These are phyloP conservation scores for Colletotrichum phormii DNA, from an alignment of 2,329 filamentous ascomycete genomes.

Conservation along the genomic window DNA sequence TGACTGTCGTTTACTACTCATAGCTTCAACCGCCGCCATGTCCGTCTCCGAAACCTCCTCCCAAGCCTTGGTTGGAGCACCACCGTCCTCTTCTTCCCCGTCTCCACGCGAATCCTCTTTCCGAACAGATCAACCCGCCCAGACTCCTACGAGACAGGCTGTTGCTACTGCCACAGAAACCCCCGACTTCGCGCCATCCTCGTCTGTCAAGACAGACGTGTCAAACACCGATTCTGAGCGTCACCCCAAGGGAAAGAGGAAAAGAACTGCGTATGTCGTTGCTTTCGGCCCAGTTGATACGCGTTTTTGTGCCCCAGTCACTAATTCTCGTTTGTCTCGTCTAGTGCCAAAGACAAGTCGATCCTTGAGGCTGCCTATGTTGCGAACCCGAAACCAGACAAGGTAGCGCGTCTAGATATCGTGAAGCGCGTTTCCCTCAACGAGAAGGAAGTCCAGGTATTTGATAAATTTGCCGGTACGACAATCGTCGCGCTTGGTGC, in stretches of 20 bases:
- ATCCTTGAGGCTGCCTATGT: constrained; percentile 88
- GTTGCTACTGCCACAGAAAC: not conserved
- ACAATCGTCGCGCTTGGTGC: constrained; percentile 4
- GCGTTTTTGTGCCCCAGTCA: not conserved
- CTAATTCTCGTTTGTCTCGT: constrained; percentile 19
- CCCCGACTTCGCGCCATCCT: not conserved
- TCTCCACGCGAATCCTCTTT: constrained; percentile 16
- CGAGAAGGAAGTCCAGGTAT: constrained; percentile 96
- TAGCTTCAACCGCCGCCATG: constrained; percentile 19
- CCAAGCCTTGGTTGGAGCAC: constrained; percentile 11
- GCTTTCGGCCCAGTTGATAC: not conserved
- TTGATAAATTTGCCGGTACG: not conserved
- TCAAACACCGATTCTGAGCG: constrained; percentile 46
- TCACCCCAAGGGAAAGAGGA: constrained; percentile 71
- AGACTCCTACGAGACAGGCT: constrained; percentile 3
- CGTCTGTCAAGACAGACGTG: constrained; percentile 15
- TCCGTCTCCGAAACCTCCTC: constrained; percentile 15
- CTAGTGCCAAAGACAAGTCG: constrained; percentile 87
- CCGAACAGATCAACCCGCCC: constrained; percentile 1
- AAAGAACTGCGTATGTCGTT: constrained; percentile 70
- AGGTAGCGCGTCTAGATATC: constrained; percentile 85
- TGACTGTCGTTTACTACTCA: constrained; percentile 10
- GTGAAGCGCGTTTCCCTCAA: constrained; percentile 87
- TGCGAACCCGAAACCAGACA: constrained; percentile 90
- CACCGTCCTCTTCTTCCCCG: constrained; percentile 8